Conservation (phyloP, 2,329 filamentous ascomycete species). For the Emydomyces testavorans region DNA sequence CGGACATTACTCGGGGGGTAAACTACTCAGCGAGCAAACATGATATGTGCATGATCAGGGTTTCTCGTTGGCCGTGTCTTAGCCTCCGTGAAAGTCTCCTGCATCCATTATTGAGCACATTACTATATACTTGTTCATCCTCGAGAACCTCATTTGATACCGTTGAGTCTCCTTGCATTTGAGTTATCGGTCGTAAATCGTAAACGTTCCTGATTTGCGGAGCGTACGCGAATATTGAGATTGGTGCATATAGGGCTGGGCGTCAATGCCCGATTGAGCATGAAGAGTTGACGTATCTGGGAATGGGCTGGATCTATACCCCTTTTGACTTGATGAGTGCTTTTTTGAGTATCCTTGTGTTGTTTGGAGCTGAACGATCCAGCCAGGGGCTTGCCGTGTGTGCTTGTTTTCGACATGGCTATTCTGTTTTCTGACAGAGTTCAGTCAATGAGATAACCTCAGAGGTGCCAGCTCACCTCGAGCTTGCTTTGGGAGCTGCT, state of each 20-base stretch:
- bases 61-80: not conserved
- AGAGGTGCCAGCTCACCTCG: not conserved
- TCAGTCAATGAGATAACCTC: not conserved
- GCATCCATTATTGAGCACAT: not conserved
- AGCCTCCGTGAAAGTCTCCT: not conserved
- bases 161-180: not conserved
- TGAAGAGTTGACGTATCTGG: not conserved
- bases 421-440: not conserved
- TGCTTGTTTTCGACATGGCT: not conserved
- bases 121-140: not conserved
- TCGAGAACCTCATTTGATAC: constrained; percentile 4
- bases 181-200: not conserved
- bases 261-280: not conserved
- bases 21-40: not conserved
- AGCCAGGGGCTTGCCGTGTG: not conserved
- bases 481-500: not conserved
- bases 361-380: not conserved
- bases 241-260: not conserved
- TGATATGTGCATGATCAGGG: not conserved
- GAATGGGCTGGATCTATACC: not conserved
- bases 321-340: not conserved
- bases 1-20: too few relatives aligned
- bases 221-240: constrained; percentile 5
- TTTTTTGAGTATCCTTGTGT: not conserved
- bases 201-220: constrained; percentile 7